A percentile compares a stretch with the other conserved stretches of the same genome.
Evolutionary conservation across 176 grass and related monocot species (phyloP).

Genomic region (Saccharum officinarum): DNA sequence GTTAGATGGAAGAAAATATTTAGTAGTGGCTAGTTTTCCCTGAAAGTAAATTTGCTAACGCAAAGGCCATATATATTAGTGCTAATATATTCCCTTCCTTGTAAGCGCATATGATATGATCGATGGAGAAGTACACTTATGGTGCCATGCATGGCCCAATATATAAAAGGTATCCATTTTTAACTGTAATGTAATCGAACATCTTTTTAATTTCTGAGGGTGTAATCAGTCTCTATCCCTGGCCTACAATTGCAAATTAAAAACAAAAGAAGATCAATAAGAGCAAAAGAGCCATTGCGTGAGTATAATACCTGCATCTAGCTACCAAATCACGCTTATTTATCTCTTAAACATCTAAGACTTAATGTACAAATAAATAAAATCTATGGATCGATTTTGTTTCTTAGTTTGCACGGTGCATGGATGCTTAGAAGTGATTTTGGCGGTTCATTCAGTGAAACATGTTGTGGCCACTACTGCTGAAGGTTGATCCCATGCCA

Average conservation of each 20-base stretch:
- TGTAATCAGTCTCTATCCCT: constrained; percentile 10
- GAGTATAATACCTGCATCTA: background rate
- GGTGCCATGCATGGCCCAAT: background rate
- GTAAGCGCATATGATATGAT: background rate
- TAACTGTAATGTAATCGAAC: background rate
- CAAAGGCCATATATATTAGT: background rate
- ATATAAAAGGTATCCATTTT: background rate
- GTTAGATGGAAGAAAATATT: background rate
- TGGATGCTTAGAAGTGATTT: background rate
- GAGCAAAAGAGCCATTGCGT: background rate
- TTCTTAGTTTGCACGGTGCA: background rate
- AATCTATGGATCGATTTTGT: background rate
- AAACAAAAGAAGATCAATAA: background rate
- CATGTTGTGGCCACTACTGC: constrained; percentile 4
- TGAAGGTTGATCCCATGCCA: constrained; percentile 25
- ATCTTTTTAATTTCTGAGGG: background rate
- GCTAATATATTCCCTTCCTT: background rate
- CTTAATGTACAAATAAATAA: constrained; percentile 44
- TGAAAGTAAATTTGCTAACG: background rate
- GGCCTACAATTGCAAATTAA: background rate
- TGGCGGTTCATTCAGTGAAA: constrained; percentile 10
- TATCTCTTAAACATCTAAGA: background rate
- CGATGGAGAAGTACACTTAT: background rate
- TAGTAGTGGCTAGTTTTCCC: no score
- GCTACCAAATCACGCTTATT: constrained; percentile 27